Conservation (phyloP, 352 stramenopile genomes). For the Pythium aphanidermatum region DNA sequence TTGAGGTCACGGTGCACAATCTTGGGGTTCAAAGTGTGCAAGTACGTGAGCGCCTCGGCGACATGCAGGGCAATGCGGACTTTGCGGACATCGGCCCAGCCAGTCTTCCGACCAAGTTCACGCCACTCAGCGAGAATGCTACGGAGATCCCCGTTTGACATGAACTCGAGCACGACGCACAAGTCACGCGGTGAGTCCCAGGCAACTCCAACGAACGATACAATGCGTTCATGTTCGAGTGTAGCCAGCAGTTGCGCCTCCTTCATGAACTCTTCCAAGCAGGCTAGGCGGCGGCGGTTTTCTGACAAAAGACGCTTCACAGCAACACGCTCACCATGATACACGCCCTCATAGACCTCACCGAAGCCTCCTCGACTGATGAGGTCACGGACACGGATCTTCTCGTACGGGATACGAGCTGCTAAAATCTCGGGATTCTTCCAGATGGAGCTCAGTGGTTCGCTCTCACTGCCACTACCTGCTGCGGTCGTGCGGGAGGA, state of each 20-base stretch:
- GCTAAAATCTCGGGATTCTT: conserved; percentile 39
- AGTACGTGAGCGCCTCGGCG: conserved; percentile 47
- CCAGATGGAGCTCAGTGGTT: conserved; percentile 29
- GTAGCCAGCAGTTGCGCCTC: conserved; percentile 39
- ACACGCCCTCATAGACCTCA: conserved; percentile 35
- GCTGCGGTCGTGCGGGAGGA: conserved; percentile 1
- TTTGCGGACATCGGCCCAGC: conserved; percentile 24
- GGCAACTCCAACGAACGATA: conserved; percentile 32
- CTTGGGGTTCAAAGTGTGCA: conserved; percentile 47
- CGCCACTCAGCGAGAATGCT: conserved; percentile 19
- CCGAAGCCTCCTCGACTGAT: conserved; percentile 45
- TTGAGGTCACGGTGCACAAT: conserved; percentile 40
- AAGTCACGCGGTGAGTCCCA: conserved; percentile 30
- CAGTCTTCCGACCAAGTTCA: conserved; percentile 1
- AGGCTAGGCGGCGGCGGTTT: conserved; percentile 27
- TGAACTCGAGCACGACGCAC: conserved; percentile 30
- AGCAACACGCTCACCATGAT: conserved; percentile 29
- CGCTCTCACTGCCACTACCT: conserved; percentile 10
- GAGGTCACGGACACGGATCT: conserved; percentile 23
- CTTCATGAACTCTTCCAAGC: conserved; percentile 43
- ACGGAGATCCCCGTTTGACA: conserved; percentile 31
- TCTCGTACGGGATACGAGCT: conserved; percentile 40
- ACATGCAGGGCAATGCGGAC: conserved; percentile 50
- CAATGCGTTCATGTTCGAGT: conserved; percentile 37
- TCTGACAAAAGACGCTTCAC: conserved; percentile 48